These are phyloP conservation scores for Trichomonas tenax DNA, from an alignment of 208 protist species.

Conservation along the genomic window DNA sequence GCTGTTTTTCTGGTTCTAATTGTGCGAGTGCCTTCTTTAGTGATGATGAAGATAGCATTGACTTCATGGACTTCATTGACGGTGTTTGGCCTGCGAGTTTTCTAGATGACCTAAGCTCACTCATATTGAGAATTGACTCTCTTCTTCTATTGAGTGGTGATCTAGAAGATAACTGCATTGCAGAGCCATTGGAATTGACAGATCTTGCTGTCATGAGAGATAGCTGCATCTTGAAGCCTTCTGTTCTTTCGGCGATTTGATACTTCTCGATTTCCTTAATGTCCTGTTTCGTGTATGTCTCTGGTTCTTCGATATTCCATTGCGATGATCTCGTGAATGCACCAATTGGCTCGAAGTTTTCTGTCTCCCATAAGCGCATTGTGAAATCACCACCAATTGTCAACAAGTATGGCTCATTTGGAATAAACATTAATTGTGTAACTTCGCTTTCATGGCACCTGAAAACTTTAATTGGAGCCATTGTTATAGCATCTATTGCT, in stretches of 20 bases:
- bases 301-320: not conserved
- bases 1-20: not conserved
- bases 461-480: not conserved
- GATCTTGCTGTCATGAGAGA: not conserved
- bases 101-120: not conserved
- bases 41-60: not conserved
- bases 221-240: not conserved
- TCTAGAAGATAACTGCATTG: not conserved
- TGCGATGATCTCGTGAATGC: not conserved
- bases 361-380: not conserved
- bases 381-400: not conserved
- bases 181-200: not conserved
- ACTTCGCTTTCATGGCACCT: not conserved
- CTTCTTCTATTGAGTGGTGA: not conserved
- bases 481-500: not conserved
- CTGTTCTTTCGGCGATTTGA: not conserved
- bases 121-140: not conserved
- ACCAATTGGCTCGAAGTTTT: not conserved
- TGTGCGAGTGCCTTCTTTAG: not conserved
- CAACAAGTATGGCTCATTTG: not conserved
- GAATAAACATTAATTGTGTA: not conserved
- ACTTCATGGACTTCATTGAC: not conserved
- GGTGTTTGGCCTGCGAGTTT: not conserved
- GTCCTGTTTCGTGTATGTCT: not conserved
- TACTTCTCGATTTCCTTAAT: not conserved